Conservation (phyloP, 2,329 filamentous ascomycete species). For the Didymella arachidicola region DNA sequence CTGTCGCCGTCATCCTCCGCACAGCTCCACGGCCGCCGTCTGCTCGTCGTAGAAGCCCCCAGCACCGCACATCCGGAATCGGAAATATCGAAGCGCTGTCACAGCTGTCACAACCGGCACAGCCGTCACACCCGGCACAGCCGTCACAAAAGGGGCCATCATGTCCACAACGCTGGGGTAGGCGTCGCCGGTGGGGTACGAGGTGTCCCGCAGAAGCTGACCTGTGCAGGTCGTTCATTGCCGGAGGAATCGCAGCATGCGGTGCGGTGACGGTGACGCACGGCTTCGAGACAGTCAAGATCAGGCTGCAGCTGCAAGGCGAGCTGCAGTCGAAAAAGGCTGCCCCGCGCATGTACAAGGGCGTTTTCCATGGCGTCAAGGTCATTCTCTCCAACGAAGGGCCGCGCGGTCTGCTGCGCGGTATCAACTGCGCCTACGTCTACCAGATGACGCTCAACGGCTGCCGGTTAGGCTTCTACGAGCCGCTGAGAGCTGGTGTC, state of each 20-base stretch:
- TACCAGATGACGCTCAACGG: constrained; percentile 98
- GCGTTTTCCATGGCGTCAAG: constrained; percentile 87
- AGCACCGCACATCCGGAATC: constrained; percentile 13
- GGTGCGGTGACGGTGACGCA: constrained; percentile 97
- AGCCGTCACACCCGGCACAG: constrained; percentile 15
- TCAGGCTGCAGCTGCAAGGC: constrained; percentile 97
- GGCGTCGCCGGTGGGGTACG: constrained; percentile 6
- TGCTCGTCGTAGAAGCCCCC: background rate
- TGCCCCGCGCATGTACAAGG: constrained; percentile 86
- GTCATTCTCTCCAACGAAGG: constrained; percentile 94
- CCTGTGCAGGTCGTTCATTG: constrained; percentile 79
- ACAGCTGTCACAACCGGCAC: constrained; percentile 21
- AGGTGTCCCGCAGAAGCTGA: constrained; percentile 2
- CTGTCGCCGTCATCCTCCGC: background rate
- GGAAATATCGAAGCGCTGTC: constrained; percentile 10
- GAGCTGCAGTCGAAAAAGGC: constrained; percentile 88
- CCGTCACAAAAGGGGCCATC: constrained; percentile 25
- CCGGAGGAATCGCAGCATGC: constrained; percentile 94
- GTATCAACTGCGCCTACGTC: constrained; percentile 90
- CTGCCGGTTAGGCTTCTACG: constrained; percentile 96
- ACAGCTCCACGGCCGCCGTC: background rate
- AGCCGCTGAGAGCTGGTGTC: constrained; percentile 81
- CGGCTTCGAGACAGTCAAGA: constrained; percentile 98
- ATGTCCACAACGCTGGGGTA: constrained; percentile 61
- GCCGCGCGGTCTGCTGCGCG: constrained; percentile 82